phyloP scores from a whole-genome alignment of 768 basidiomycete species.

The Exsudoporus frostii region DNA sequence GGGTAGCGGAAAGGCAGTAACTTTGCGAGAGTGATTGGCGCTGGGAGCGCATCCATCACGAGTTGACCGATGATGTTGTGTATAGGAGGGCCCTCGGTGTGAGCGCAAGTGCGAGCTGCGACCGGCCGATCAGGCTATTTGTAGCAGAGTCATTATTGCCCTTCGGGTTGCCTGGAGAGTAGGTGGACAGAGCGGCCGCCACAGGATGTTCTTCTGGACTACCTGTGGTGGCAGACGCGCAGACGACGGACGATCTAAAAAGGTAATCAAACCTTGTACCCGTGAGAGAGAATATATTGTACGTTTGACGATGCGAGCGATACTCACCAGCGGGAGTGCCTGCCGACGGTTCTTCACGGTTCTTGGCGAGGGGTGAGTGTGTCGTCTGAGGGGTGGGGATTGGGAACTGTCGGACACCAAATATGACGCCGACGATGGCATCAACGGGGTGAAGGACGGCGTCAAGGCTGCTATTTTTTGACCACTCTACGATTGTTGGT shows the following conservation, averaged over 20 bases:
- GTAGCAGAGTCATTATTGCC: neutral
- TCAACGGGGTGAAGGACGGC: neutral
- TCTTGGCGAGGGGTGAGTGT: too few relatives aligned
- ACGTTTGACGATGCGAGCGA: neutral
- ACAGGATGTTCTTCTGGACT: neutral
- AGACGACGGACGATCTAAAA: neutral
- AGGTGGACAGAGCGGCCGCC: neutral
- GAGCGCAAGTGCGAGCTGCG: neutral
- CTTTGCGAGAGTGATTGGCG: slow-evolving; percentile 2
- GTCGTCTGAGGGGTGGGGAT: neutral
- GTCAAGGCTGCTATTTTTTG: neutral
- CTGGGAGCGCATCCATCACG: slow-evolving; percentile 3
- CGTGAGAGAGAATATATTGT: neutral
- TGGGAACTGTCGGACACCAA: neutral
- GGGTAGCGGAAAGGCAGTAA: neutral
- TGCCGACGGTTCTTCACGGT: too few relatives aligned
- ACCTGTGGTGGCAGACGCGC: neutral
- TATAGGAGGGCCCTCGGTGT: neutral
- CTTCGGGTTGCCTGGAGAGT: neutral
- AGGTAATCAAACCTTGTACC: neutral
- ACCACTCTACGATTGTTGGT: neutral
- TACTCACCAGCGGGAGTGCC: neutral
- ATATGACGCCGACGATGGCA: neutral
- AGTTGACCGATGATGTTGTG: neutral
- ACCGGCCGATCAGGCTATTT: neutral